Conservation (phyloP, 2,329 filamentous ascomycete genomes). For the Colletotrichum eleusines region DNA sequence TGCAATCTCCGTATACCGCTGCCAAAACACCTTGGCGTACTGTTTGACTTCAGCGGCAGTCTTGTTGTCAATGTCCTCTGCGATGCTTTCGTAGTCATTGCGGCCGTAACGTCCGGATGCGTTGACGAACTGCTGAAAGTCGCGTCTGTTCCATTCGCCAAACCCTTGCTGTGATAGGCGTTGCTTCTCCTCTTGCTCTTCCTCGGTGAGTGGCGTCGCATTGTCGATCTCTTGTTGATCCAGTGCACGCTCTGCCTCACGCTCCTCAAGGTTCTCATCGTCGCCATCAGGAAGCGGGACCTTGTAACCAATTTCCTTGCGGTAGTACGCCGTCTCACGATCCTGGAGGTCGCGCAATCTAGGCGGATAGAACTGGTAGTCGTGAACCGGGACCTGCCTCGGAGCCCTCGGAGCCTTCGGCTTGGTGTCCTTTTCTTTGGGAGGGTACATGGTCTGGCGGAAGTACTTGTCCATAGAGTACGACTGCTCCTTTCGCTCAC, state of each 20-base stretch:
- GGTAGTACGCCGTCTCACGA: slow-evolving; percentile 93
- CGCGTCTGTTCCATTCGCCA: slow-evolving; percentile 93
- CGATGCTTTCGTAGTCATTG: slow-evolving; percentile 85
- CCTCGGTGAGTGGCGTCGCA: slow-evolving; percentile 87
- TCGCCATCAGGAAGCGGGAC: slow-evolving; percentile 89
- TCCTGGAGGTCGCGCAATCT: slow-evolving; percentile 91
- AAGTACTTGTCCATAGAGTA: slow-evolving; percentile 99
- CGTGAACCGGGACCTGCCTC: slow-evolving; percentile 91
- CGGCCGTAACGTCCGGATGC: slow-evolving; percentile 94
- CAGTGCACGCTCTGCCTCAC: slow-evolving; percentile 86
- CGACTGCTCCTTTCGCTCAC: slow-evolving; percentile 96
- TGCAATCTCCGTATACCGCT: slow-evolving; percentile 88
- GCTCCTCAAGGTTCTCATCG: slow-evolving; percentile 86
- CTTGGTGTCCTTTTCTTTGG: slow-evolving; percentile 88
- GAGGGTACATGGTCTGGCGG: slow-evolving; percentile 83
- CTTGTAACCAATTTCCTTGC: slow-evolving; percentile 97
- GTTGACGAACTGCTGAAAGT: slow-evolving; percentile 98
- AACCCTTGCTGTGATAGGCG: slow-evolving; percentile 87
- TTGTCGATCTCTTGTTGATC: slow-evolving; percentile 96
- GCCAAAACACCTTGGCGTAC: slow-evolving; percentile 97
- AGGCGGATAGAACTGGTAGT: slow-evolving; percentile 96
- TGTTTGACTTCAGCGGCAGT: slow-evolving; percentile 84
- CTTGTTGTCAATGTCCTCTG: slow-evolving; percentile 93
- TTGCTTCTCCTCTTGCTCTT: slow-evolving; percentile 89
- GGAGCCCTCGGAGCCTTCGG: slow-evolving; percentile 96